Evolutionary conservation across 2,329 filamentous ascomycete genomes (phyloP).

Genomic region (Fusarium bulbicola): DNA sequence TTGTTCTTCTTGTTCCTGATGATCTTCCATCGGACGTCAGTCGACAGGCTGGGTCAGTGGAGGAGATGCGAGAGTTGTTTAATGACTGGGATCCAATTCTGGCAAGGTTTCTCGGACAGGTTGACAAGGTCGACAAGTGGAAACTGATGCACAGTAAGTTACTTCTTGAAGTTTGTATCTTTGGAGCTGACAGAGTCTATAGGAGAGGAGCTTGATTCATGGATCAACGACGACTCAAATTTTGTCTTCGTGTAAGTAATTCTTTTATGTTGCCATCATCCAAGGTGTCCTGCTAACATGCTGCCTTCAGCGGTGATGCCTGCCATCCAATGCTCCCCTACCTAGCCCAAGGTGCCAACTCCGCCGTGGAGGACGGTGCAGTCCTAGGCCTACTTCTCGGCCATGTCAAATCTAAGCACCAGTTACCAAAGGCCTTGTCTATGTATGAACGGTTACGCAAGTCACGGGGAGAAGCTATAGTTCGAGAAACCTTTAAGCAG

Average conservation of each 20-base stretch:
- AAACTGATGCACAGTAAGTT: slow-evolving; percentile 12
- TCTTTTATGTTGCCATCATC: rapidly evolving
- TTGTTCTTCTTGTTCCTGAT: slow-evolving; percentile 73
- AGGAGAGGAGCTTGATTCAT: slow-evolving; percentile 39
- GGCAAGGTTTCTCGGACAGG: slow-evolving; percentile 3
- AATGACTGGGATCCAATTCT: slow-evolving; percentile 11
- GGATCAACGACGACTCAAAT: slow-evolving; percentile 63
- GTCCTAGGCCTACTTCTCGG: slow-evolving; percentile 68
- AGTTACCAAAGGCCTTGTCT: slow-evolving; percentile 55
- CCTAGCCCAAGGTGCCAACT: slow-evolving; percentile 73
- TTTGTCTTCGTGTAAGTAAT: slow-evolving; percentile 56
- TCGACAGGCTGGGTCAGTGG: slow-evolving; percentile 2
- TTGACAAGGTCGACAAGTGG: slow-evolving; percentile 5
- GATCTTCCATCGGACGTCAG: slow-evolving; percentile 63
- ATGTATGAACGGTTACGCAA: slow-evolving; percentile 60
- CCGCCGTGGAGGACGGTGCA: slow-evolving; percentile 73
- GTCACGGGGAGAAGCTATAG: slow-evolving; percentile 62
- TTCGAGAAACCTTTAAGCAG: slow-evolving; percentile 67
- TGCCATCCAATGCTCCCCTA: slow-evolving; percentile 73
- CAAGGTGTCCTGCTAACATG: rapidly evolving
- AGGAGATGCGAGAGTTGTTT: slow-evolving; percentile 9
- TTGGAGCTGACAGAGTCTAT: rapidly evolving
- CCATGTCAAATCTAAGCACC: slow-evolving; percentile 55
- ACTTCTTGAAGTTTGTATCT: rapidly evolving
- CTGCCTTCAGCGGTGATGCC: slow-evolving; percentile 59